A percentile compares a stretch with the other conserved stretches of the same genome.
Evolutionary conservation across 2,329 filamentous ascomycete species (phyloP).

Genomic region (Aspergillus uvarum): DNA sequence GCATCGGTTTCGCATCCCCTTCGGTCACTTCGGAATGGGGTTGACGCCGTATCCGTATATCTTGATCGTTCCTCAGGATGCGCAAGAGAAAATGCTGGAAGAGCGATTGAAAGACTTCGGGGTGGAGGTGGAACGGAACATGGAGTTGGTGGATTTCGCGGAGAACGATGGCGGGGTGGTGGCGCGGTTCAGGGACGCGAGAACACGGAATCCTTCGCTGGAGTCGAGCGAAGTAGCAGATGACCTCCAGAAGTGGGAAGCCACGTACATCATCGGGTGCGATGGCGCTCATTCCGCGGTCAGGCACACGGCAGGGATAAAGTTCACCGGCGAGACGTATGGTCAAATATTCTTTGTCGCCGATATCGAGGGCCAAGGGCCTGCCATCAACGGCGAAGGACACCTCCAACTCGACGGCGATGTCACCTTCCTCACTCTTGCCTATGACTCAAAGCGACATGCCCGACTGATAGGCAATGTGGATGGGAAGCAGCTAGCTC

Average conservation of each 20-base stretch:
- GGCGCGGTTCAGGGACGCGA: slow-evolving; percentile 19
- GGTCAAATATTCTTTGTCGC: slow-evolving; percentile 48
- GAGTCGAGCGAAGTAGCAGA: slow-evolving; percentile 4
- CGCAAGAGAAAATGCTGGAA: slow-evolving; percentile 32
- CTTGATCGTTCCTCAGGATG: slow-evolving; percentile 28
- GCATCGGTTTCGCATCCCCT: slow-evolving; percentile 23
- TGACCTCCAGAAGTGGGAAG: slow-evolving; percentile 31
- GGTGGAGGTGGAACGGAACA: slow-evolving; percentile 29
- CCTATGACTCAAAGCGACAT: slow-evolving; percentile 23
- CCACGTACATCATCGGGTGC: slow-evolving; percentile 51
- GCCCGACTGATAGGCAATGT: slow-evolving; percentile 31
- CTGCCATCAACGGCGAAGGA: slow-evolving; percentile 32
- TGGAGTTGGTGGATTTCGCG: slow-evolving; percentile 26
- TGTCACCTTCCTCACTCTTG: slow-evolving; percentile 39
- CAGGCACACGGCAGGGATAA: slow-evolving; percentile 41
- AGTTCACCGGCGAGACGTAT: slow-evolving; percentile 47
- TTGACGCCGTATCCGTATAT: slow-evolving; percentile 35
- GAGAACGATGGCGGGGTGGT: slow-evolving; percentile 25
- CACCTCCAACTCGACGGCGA: slow-evolving; percentile 35
- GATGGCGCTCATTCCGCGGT: slow-evolving; percentile 55
- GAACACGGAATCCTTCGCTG: neutral
- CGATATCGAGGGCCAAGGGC: slow-evolving; percentile 40
- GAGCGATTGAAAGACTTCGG: slow-evolving; percentile 26
- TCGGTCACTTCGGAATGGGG: slow-evolving; percentile 25
- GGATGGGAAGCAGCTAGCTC: slow-evolving; percentile 17